A percentile compares a stretch with the other conserved stretches of the same genome.
These are phyloP conservation scores for Myriosclerotinia duriaeana DNA, from an alignment of 2,329 filamentous ascomycete species.

Conservation along the genomic window DNA sequence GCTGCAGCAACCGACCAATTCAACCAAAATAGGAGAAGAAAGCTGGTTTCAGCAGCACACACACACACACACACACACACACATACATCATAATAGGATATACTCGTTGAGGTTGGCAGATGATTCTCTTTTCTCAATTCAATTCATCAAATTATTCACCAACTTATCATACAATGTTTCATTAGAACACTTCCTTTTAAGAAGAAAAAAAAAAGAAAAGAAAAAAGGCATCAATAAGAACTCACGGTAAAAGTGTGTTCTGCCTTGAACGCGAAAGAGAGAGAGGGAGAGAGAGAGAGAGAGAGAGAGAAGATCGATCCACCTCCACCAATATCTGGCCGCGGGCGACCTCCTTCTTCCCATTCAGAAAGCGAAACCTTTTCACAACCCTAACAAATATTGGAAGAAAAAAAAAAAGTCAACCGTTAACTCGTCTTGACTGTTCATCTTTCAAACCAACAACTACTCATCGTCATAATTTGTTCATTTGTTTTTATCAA, in stretches of 20 bases:
- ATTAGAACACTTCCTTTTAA: conserved; percentile 11
- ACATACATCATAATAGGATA: background rate
- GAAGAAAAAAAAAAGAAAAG: too few relatives aligned
- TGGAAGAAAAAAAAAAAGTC: conserved; percentile 30
- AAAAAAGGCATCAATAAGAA: conserved; percentile 20
- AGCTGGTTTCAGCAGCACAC: conserved; percentile 11
- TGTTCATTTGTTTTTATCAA: conserved; percentile 33
- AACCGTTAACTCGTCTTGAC: conserved; percentile 43
- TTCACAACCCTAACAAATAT: conserved; percentile 30
- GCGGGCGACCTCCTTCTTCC: conserved; percentile 56
- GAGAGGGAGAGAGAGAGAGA: conserved; percentile 23
- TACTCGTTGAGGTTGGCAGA: conserved; percentile 24
- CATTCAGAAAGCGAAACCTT: conserved; percentile 36
- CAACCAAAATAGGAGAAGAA: background rate
- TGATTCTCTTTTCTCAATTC: background rate
- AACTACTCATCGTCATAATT: conserved; percentile 38
- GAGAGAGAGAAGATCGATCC: conserved; percentile 18
- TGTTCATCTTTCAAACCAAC: conserved; percentile 29
- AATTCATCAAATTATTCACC: conserved; percentile 5
- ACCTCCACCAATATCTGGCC: conserved; percentile 45
- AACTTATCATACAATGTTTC: conserved; percentile 15
- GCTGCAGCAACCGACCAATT: conserved; percentile 19
- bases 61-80: background rate
- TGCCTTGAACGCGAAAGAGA: conserved; percentile 30
- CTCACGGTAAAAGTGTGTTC: conserved; percentile 40